Base-by-base conservation (phyloP, 2,329 filamentous ascomycete species). In the Graphilbum sp. region DNA sequence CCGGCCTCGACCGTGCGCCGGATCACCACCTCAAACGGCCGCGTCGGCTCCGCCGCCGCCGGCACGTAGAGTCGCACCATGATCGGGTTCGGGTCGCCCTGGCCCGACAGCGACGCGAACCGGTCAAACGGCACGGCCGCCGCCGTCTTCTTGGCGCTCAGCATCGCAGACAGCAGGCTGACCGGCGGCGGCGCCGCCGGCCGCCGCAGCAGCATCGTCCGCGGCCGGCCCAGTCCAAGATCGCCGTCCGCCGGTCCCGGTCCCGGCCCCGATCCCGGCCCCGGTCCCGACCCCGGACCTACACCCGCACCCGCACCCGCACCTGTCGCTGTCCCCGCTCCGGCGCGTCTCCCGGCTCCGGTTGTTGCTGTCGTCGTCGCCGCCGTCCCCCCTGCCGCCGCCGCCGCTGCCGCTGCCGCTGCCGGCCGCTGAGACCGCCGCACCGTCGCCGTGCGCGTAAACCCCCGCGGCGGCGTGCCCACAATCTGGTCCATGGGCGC, bases 1-100 rank as follows among this genome's bases (percentile, higher is more conserved):
- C 7, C 25, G 19, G 7, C 68, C 66, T 83, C 77, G 15, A 82
- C 70, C 29, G 69, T 72, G 35, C 76, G 72, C 19, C 77, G 67
- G 35, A 88, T 76, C 15, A 81, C 67, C 4, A 88, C 73, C 50
- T 87, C 79, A 34, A 77, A 72, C 0, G 79, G 72, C 46, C 75
- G 75, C 15, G 66, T 67, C 0, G 77, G 64, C 19, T 70, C 69
- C 12, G 68, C 66, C 15, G 79, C 80, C 46, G 79, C 83, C 0
- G 81, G 76, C 7, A 72, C 77, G 53, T 84, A 88, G 31, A 92
- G 81, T 40, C 79, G 79, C 44, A 90, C 69, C 47, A 72, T 75
- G 17, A 90, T 64, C 3, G 83, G 82, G 36, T 78, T 81, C 7
- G 79, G 70, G 43, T 87, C 83, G 16, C 79, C 83, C 52, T 86